phyloP scores from a whole-genome alignment of 768 basidiomycete genomes.

The Mycena amicta region DNA sequence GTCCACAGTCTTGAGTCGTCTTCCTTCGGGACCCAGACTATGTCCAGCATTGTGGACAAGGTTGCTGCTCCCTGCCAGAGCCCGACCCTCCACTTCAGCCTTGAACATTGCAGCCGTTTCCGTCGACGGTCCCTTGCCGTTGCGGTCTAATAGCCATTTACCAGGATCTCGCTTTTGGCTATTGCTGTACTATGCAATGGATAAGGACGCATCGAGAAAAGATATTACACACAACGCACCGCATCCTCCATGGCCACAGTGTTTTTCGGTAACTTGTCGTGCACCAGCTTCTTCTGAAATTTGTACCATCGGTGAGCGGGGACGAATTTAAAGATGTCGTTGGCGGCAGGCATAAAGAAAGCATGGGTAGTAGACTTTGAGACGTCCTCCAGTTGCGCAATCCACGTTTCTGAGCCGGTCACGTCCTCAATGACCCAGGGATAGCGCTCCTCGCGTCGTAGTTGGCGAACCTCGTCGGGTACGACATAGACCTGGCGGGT shows the following conservation, averaged over 20 bases:
- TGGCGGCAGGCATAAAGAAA: constrained; percentile 82
- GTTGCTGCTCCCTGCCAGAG: constrained; percentile 42
- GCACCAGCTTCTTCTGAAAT: constrained; percentile 83
- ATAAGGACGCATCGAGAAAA: constrained; percentile 24
- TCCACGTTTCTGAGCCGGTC: constrained; percentile 72
- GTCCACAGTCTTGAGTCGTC: constrained; percentile 68
- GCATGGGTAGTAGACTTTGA: constrained; percentile 71
- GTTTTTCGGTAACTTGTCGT: constrained; percentile 62
- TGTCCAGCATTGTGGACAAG: constrained; percentile 52
- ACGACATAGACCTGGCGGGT: constrained; percentile 81
- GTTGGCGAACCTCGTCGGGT: constrained; percentile 73
- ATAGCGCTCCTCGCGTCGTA: constrained; percentile 83
- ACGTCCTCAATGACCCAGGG: constrained; percentile 93
- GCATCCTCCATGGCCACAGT: constrained; percentile 70
- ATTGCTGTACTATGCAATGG: constrained; percentile 43
- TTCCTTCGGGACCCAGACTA: constrained; percentile 71
- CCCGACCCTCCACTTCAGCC: constrained; percentile 54
- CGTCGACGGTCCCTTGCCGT: constrained; percentile 60
- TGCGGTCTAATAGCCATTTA: constrained; percentile 68
- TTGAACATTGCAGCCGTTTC: constrained; percentile 73
- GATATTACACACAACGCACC: constrained; percentile 36
- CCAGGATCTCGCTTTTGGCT: constrained; percentile 78
- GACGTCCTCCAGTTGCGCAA: constrained; percentile 80
- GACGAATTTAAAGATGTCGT: constrained; percentile 85
- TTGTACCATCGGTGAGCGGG: constrained; percentile 91